phyloP scores from a whole-genome alignment of 164 flowering plant species.

The Santalum album region DNA sequence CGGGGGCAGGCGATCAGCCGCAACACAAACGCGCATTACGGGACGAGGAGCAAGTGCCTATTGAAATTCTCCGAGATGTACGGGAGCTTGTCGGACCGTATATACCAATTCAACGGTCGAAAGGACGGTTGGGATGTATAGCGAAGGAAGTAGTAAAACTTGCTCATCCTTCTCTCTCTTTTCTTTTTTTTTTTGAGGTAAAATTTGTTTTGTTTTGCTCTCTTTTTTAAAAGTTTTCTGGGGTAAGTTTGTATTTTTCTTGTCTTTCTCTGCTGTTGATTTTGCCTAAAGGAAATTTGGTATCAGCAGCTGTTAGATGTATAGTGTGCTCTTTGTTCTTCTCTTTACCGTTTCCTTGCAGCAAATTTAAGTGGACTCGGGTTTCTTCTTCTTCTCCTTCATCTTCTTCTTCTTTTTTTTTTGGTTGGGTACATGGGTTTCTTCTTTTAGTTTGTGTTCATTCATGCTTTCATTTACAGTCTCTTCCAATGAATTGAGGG shows the following conservation, averaged over 20 bases:
- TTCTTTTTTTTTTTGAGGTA: neutral
- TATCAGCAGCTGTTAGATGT: neutral
- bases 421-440: no score
- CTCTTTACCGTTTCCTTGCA: neutral
- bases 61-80: constrained; percentile 57
- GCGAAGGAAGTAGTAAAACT: constrained; percentile 2
- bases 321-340: neutral
- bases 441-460: no score
- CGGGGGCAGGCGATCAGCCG: constrained; percentile 80
- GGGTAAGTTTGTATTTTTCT: neutral
- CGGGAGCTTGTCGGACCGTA: constrained; percentile 48
- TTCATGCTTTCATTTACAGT: no score
- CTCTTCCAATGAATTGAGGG: no score
- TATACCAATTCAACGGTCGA: constrained; percentile 51
- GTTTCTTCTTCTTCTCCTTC: neutral
- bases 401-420: no score
- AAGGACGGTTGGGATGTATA: constrained; percentile 88
- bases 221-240: neutral
- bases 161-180: neutral
- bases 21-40: constrained; percentile 68
- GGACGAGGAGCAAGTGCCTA: constrained; percentile 60
- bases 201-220: neutral
- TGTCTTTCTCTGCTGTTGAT: neutral
- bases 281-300: neutral
- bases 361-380: neutral